Evolutionary conservation across 2,329 filamentous ascomycete species (phyloP).

Genomic region (Tolypocladium inflatum): DNA sequence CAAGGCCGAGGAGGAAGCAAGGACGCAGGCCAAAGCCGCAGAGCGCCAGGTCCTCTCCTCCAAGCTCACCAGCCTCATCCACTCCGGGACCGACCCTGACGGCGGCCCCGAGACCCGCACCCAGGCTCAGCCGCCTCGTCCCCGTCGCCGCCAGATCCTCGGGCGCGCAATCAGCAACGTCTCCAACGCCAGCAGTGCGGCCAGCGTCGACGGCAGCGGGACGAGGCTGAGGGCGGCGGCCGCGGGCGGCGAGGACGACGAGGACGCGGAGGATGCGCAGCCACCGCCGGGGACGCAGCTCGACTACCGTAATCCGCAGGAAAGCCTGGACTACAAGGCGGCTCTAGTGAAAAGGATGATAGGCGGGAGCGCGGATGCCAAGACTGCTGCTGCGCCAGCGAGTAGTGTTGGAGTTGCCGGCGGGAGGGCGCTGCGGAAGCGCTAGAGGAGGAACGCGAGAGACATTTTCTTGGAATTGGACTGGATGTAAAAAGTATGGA

Average conservation of each 20-base stretch:
- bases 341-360: constrained; percentile 36
- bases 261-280: constrained; percentile 11
- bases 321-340: constrained; percentile 28
- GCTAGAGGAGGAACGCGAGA: neutral
- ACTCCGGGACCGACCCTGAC: constrained; percentile 10
- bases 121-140: constrained; percentile 8
- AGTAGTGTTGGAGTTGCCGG: constrained; percentile 2
- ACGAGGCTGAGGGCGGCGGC: constrained; percentile 2
- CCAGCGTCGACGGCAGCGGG: constrained; percentile 25
- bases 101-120: constrained; percentile 7
- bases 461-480: neutral
- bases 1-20: constrained; percentile 6
- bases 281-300: constrained; percentile 42
- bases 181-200: constrained; percentile 39
- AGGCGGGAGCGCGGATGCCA: constrained; percentile 11
- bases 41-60: constrained; percentile 32
- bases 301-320: constrained; percentile 42
- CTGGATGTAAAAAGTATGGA: neutral
- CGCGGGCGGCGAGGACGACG: constrained; percentile 7
- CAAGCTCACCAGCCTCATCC: constrained; percentile 33
- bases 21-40: constrained; percentile 20
- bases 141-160: constrained; percentile 39
- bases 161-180: constrained; percentile 50
- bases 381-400: neutral
- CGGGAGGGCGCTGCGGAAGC: constrained; percentile 13